phyloP scores from a whole-genome alignment of 2,329 filamentous ascomycete genomes.

The Knufia petricola region DNA sequence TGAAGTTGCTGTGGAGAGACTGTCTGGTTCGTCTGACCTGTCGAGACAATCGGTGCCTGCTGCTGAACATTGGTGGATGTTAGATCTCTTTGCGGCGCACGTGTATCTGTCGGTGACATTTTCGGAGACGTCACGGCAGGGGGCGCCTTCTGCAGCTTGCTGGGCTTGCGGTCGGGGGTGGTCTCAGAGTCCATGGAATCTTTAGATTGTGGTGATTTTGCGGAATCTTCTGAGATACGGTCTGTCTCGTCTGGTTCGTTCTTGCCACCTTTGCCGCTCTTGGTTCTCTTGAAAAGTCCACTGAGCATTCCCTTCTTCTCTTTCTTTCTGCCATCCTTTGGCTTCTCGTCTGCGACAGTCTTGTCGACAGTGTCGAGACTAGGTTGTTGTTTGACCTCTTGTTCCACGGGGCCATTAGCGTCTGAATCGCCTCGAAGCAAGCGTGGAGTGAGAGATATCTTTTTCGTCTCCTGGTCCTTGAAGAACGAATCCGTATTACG shows the following conservation, averaged over 20 bases:
- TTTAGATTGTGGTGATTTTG: constrained; percentile 36
- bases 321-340: constrained; percentile 65
- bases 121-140: constrained; percentile 29
- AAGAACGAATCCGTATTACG: constrained; percentile 95
- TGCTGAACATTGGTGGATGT: neutral
- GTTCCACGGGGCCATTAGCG: constrained; percentile 77
- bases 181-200: constrained; percentile 35
- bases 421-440: constrained; percentile 74
- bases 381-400: constrained; percentile 51
- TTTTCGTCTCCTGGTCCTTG: constrained; percentile 95
- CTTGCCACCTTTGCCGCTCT: constrained; percentile 44
- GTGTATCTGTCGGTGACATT: constrained; percentile 23
- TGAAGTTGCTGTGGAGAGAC: constrained; percentile 1
- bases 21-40: constrained; percentile 12
- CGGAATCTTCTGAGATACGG: constrained; percentile 53
- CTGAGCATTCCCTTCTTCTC: constrained; percentile 66
- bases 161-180: constrained; percentile 46
- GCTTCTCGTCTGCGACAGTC: constrained; percentile 50
- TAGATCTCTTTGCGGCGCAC: constrained; percentile 30
- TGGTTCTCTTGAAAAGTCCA: constrained; percentile 58
- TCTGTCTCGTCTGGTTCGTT: constrained; percentile 41
- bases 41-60: constrained; percentile 4
- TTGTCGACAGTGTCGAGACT: constrained; percentile 73
- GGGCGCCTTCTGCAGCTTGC: constrained; percentile 63
- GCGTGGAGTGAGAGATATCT: constrained; percentile 92